Conservation (phyloP, 495 filamentous ascomycete genomes). For the Extremus antarcticus region DNA sequence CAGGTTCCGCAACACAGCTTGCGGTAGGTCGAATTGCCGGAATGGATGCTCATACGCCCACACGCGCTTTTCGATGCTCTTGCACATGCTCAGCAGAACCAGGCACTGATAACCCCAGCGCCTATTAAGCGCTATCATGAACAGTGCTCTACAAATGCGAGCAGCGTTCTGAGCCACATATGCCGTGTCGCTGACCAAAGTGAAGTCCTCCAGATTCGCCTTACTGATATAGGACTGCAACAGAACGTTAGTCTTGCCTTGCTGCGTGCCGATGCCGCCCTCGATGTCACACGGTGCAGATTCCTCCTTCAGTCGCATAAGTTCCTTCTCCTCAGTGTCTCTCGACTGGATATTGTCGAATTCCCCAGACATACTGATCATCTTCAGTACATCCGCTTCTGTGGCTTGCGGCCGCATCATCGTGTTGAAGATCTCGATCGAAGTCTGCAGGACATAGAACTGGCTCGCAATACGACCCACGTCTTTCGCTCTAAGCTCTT, state of each 20-base stretch:
- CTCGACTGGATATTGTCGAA: constrained; percentile 93
- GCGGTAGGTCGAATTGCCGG: constrained; percentile 84
- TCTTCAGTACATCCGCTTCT: constrained; percentile 81
- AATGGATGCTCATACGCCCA: constrained; percentile 95
- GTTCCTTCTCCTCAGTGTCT: constrained; percentile 74
- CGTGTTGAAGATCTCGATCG: constrained; percentile 88
- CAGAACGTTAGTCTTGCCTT: constrained; percentile 90
- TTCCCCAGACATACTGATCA: constrained; percentile 93
- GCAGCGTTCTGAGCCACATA: constrained; percentile 95
- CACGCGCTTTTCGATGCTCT: constrained; percentile 85
- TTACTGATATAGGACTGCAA: constrained; percentile 92
- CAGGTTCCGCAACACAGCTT: constrained; percentile 68
- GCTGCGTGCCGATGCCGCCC: constrained; percentile 62
- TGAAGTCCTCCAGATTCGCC: constrained; percentile 80
- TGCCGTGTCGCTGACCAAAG: constrained; percentile 75
- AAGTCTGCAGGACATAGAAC: constrained; percentile 86
- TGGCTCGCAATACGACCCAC: constrained; percentile 94
- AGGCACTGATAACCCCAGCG: constrained; percentile 91
- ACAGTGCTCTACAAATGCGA: constrained; percentile 85
- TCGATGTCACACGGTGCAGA: constrained; percentile 61
- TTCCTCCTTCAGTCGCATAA: constrained; percentile 54
- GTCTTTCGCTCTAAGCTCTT: constrained; percentile 84
- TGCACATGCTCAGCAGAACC: constrained; percentile 78
- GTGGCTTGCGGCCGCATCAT: constrained; percentile 72
- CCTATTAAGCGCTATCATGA: constrained; percentile 92